Conservation (phyloP, 2,329 filamentous ascomycete genomes). For the Plenodomus lindquistii region DNA sequence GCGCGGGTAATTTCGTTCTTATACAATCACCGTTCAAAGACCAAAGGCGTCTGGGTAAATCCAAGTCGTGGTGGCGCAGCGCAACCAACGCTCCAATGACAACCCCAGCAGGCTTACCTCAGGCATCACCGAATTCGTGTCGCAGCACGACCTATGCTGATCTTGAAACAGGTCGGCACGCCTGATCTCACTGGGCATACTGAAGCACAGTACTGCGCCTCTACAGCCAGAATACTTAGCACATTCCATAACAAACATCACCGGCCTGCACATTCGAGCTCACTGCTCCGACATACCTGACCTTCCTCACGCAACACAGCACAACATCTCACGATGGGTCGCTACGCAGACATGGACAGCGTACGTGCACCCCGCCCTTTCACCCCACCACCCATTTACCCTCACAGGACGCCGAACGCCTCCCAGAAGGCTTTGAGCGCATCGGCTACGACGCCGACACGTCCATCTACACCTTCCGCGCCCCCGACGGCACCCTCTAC, state of each 20-base stretch:
- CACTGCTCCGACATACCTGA: background rate
- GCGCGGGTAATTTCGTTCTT: no score
- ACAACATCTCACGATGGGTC: constrained; percentile 24
- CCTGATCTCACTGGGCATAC: background rate
- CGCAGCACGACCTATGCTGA: background rate
- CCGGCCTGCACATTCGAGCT: background rate
- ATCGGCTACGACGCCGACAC: constrained; percentile 62
- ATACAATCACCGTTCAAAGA: background rate
- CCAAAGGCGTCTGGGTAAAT: background rate
- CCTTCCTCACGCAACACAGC: constrained; percentile 1
- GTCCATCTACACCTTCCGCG: constrained; percentile 58
- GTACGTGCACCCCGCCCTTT: constrained; percentile 10
- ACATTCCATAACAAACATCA: background rate
- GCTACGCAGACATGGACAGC: constrained; percentile 28
- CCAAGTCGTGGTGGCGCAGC: background rate
- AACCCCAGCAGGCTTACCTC: background rate
- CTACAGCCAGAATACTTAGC: background rate
- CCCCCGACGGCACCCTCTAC: constrained; percentile 54
- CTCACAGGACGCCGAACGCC: constrained; percentile 53
- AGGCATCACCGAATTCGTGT: background rate
- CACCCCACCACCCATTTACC: background rate
- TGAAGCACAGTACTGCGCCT: background rate
- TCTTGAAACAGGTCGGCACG: background rate
- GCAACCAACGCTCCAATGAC: background rate
- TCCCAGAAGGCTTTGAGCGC: constrained; percentile 60